Percentiles rank a stretch among this genome's conserved stretches.
Conservation (phyloP, 768 basidiomycete genomes). For the Inosperma sp. region DNA sequence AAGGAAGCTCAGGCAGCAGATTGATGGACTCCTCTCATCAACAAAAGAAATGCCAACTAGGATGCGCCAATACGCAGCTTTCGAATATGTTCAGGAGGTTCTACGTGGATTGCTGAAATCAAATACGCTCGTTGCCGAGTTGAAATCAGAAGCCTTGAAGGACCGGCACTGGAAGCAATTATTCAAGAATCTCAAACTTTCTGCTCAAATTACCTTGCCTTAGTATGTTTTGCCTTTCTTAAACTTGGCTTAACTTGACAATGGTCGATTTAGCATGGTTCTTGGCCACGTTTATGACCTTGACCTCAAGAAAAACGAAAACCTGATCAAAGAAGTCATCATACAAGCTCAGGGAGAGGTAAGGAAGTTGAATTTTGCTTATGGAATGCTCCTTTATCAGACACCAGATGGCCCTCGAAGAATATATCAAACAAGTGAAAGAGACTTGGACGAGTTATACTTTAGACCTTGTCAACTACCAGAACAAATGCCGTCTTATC, state of each 20-base stretch:
- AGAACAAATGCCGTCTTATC: constrained; percentile 97
- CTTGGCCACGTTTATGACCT: constrained; percentile 95
- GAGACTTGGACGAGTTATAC: constrained; percentile 97
- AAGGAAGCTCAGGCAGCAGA: constrained; percentile 88
- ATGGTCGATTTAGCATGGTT: constrained; percentile 61
- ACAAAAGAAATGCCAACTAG: constrained; percentile 98
- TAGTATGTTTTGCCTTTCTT: constrained; percentile 42
- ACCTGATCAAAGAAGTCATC: constrained; percentile 88
- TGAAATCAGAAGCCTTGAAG: constrained; percentile 95
- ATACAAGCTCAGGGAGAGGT: constrained; percentile 98
- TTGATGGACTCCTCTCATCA: constrained; percentile 86
- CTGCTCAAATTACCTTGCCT: constrained; percentile 70
- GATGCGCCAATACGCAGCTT: constrained; percentile 98
- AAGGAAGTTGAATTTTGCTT: constrained; percentile 13
- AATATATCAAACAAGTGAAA: constrained; percentile 94
- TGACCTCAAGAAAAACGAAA: constrained; percentile 92
- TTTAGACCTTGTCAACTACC: constrained; percentile 94
- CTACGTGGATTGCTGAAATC: constrained; percentile 83
- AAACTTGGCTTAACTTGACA: constrained; percentile 2
- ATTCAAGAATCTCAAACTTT: constrained; percentile 80
- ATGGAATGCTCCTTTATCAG: constrained; percentile 21
- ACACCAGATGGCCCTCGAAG: constrained; percentile 86
- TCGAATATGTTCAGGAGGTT: constrained; percentile 95
- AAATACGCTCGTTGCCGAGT: constrained; percentile 83
- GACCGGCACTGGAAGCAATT: constrained; percentile 98